A percentile compares a stretch with the other conserved stretches of the same genome.
Evolutionary conservation across 2,329 filamentous ascomycete genomes (phyloP).

Genomic region (Ceratocystis smalleyi): DNA sequence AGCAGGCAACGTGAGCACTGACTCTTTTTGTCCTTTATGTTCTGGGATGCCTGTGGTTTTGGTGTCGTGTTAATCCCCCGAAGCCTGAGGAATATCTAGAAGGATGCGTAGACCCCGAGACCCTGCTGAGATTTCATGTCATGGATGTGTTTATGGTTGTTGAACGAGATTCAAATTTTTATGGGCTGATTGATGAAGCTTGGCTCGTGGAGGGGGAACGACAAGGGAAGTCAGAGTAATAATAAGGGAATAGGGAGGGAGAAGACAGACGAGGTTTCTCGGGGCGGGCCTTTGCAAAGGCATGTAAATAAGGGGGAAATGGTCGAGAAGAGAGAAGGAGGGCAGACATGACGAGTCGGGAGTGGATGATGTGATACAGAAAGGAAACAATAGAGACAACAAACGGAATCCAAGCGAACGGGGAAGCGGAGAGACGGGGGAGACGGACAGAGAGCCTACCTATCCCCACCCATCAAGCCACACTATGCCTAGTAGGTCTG

Average conservation of each 20-base stretch:
- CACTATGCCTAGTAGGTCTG: background rate
- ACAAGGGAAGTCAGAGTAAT: background rate
- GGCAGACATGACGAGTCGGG: background rate
- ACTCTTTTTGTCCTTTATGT: background rate
- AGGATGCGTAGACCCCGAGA: constrained; percentile 1
- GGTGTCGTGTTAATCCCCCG: background rate
- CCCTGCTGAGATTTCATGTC: background rate
- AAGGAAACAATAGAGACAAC: background rate
- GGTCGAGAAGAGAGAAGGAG: background rate
- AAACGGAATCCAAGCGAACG: background rate
- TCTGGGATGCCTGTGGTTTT: background rate
- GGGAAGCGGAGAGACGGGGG: background rate
- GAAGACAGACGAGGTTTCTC: background rate
- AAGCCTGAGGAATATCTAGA: background rate
- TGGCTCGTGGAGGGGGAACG: background rate
- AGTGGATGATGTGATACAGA: background rate
- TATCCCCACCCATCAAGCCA: background rate
- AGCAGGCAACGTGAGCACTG: background rate
- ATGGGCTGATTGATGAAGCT: background rate
- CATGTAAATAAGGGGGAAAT: background rate
- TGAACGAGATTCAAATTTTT: background rate
- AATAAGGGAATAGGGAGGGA: background rate
- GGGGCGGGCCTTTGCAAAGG: background rate
- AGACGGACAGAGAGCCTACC: background rate
- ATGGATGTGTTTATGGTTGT: background rate